phyloP scores from a whole-genome alignment of 2,329 filamentous ascomycete genomes.

The Scortechinia acanthostroma region DNA sequence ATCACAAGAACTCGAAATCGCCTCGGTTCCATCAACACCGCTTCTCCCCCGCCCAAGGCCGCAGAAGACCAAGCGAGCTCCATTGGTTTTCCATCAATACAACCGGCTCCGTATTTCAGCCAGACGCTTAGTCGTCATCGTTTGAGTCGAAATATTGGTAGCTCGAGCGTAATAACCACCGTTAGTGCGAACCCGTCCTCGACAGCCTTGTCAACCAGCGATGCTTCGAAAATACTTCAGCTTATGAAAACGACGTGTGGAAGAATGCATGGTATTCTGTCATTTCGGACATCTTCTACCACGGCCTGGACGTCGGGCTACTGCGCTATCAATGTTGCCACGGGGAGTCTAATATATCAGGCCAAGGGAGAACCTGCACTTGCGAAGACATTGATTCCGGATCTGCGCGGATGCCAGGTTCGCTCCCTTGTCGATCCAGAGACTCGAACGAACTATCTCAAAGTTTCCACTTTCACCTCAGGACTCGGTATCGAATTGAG shows the following conservation, averaged over 20 bases:
- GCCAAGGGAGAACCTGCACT: slow-evolving; percentile 36
- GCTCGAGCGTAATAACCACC: slow-evolving; percentile 18
- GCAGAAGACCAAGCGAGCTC: neutral
- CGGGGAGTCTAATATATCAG: slow-evolving; percentile 37
- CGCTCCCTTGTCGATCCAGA: slow-evolving; percentile 35
- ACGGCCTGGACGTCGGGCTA: slow-evolving; percentile 37
- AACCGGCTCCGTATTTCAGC: neutral
- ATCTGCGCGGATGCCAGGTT: slow-evolving; percentile 37
- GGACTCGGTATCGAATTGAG: slow-evolving; percentile 34
- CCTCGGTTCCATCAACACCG: neutral
- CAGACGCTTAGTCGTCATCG: neutral
- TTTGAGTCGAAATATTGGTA: slow-evolving; percentile 8
- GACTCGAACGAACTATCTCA: slow-evolving; percentile 32
- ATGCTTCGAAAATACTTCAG: slow-evolving; percentile 35
- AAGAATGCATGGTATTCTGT: slow-evolving; percentile 41
- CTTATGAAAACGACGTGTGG: slow-evolving; percentile 41
- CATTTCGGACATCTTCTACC: slow-evolving; percentile 26
- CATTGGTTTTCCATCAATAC: neutral
- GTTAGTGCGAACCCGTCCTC: slow-evolving; percentile 10
- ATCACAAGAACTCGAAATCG: neutral
- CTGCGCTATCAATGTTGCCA: slow-evolving; percentile 39
- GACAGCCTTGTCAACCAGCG: slow-evolving; percentile 11
- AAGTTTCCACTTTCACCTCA: slow-evolving; percentile 34
- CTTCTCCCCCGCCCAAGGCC: neutral
- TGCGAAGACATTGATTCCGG: slow-evolving; percentile 35